Evolutionary conservation across 169 alveolate genomes (phyloP).

Genomic region (Plasmodium adleri): DNA sequence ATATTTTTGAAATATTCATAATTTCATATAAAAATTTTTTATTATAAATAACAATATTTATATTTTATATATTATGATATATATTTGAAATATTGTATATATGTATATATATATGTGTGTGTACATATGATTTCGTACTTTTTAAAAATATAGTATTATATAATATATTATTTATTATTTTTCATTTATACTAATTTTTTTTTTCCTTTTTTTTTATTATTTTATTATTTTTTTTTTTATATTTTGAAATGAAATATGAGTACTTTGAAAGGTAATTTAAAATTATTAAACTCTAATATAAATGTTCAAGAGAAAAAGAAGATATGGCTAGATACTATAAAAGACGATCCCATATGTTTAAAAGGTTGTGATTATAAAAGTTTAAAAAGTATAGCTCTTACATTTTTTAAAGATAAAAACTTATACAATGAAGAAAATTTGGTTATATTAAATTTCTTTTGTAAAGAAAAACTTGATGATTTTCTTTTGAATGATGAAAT

Average conservation of each 20-base stretch:
- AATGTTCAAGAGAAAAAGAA: slow-evolving; percentile 49
- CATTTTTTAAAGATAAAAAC: slow-evolving; percentile 59
- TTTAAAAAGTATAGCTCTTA: slow-evolving; percentile 34
- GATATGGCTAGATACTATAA: slow-evolving; percentile 37
- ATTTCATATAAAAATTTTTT: too few relatives aligned
- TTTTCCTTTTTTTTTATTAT: neutral
- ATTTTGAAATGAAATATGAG: slow-evolving; percentile 25
- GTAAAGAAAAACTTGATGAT: slow-evolving; percentile 70
- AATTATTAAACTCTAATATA: slow-evolving; percentile 22
- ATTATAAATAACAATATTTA: too few relatives aligned
- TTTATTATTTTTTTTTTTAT: too few relatives aligned
- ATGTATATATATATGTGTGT: neutral
- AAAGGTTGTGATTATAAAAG: slow-evolving; percentile 24
- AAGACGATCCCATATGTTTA: slow-evolving; percentile 17
- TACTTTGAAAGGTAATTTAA: slow-evolving; percentile 26
- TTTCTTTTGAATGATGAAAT: slow-evolving; percentile 48
- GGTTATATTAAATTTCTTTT: slow-evolving; percentile 30
- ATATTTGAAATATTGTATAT: neutral
- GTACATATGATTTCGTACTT: neutral
- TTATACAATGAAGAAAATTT: slow-evolving; percentile 61
- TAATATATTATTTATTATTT: neutral
- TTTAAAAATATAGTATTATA: neutral
- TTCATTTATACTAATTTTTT: neutral
- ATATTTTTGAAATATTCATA: too few relatives aligned
- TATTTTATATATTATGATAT: too few relatives aligned